Evolutionary conservation across 257 asterid genomes (phyloP), one percentile per base, ranked within the genome.

Genomic region (Ocimum tenuiflorum): DNA sequence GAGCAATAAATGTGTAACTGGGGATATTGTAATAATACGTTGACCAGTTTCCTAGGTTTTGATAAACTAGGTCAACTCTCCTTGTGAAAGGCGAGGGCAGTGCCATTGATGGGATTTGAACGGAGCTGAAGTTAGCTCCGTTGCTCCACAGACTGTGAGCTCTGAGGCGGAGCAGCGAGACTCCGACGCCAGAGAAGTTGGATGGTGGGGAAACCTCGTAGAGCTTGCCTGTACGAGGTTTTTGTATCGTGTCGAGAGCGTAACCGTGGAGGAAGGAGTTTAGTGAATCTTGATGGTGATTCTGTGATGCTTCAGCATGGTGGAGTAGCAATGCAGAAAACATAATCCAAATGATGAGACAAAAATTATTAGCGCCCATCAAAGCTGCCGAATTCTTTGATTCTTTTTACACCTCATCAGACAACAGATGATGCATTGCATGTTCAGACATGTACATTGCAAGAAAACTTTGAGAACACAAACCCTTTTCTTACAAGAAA

Each of bases 11-110:
- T 0, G 83, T 79, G 74, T 84, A 59, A 51, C 77, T 74, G 1
- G 88, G 80, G 53, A 86, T 86, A 35, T 61, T 78, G 75, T 85
- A 92, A 33, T 89, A 89, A 35, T 29, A 58, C 0, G 82, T 67
- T 7, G 97, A 87, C 82, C 80, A 77, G 60, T 86, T 87, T 9
- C 97, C 94, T 2, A 92, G 82, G 54, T 87, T 78, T 51, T 80
- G 86, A 59, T 71, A 85, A 23, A 92, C 74, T 10, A 92, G 24
- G 52, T 80, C 79, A 47, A 92, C 77, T 77, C 95, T 89, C 56
- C 50, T 79, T 0, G 83, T 70, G 74, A 77, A 87, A 4, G 97
- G 95, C 72, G 60, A 19, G 1, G 94, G 89, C 35, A 78, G 46
- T 15, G 67, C 62, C 38, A 46, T 50, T 0, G 81, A 66, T 20